A percentile compares a stretch with the other conserved stretches of the same genome.
These are phyloP conservation scores for Trichoderma oligosporum DNA, from an alignment of 2,329 filamentous ascomycete genomes.

Conservation along the genomic window DNA sequence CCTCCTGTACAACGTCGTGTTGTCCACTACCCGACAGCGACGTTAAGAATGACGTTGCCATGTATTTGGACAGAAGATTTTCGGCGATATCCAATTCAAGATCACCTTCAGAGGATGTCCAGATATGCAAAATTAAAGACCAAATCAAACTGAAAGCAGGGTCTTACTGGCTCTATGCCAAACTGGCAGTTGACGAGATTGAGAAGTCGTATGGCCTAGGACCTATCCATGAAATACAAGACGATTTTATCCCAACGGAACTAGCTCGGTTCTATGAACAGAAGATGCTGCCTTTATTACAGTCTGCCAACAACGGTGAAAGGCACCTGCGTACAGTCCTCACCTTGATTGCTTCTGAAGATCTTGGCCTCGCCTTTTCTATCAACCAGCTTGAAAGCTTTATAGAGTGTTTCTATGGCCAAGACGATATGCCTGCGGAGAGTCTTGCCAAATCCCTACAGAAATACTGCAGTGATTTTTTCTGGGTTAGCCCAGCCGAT, in stretches of 20 bases:
- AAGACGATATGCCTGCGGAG: neutral
- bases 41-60: constrained; percentile 4
- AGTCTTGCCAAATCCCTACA: constrained; percentile 7
- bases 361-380: neutral
- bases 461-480: constrained; percentile 8
- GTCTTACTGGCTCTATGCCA: constrained; percentile 22
- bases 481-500: constrained; percentile 12
- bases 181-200: constrained; percentile 20
- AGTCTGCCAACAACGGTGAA: constrained; percentile 21
- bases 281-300: constrained; percentile 23
- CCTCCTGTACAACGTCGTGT: constrained; percentile 11
- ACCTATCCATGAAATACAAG: neutral
- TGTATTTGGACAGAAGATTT: constrained; percentile 14
- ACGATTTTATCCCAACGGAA: constrained; percentile 16
- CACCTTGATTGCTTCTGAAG: constrained; percentile 17
- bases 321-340: constrained; percentile 9
- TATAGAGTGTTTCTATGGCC: constrained; percentile 13
- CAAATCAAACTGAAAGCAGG: constrained; percentile 18
- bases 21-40: neutral
- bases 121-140: constrained; percentile 4
- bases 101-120: neutral
- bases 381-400: constrained; percentile 11
- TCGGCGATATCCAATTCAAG: neutral
- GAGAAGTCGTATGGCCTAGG: neutral
- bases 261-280: constrained; percentile 21